Conservation (phyloP, 495 filamentous ascomycete species). For the Aspergillus indologenus region DNA sequence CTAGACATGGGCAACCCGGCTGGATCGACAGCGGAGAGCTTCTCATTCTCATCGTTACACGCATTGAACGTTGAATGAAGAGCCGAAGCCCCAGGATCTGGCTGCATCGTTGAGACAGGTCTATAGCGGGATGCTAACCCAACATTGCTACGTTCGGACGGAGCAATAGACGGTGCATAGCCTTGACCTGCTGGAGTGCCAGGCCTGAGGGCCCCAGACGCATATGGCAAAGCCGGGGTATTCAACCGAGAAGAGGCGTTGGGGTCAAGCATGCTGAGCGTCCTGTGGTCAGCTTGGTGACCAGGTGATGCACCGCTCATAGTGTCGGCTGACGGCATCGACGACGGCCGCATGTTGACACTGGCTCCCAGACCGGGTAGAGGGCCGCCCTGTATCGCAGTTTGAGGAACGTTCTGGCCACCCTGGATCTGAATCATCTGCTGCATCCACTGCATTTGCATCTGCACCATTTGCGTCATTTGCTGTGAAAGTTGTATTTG, state of each 20-base stretch:
- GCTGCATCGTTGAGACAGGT: constrained; percentile 63
- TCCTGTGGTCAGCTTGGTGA: constrained; percentile 46
- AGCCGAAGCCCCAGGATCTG: constrained; percentile 39
- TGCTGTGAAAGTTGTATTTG: constrained; percentile 83
- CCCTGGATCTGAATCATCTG: constrained; percentile 74
- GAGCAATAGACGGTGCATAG: constrained; percentile 78
- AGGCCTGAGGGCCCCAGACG: constrained; percentile 28
- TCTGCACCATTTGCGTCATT: constrained; percentile 86
- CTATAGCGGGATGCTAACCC: constrained; percentile 90
- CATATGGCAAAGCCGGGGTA: constrained; percentile 32
- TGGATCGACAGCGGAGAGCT: constrained; percentile 21
- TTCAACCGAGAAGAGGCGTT: constrained; percentile 57
- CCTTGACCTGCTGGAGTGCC: constrained; percentile 36
- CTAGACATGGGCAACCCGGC: constrained; percentile 22
- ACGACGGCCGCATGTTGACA: constrained; percentile 37
- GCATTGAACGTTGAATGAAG: constrained; percentile 48
- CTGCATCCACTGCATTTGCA: constrained; percentile 86
- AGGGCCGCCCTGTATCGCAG: constrained; percentile 17
- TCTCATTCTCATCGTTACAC: constrained; percentile 48
- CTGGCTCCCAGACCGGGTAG: constrained; percentile 16
- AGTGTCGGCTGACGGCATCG: constrained; percentile 37
- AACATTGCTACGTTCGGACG: constrained; percentile 90
- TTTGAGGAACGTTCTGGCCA: constrained; percentile 23
- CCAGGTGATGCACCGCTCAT: constrained; percentile 17
- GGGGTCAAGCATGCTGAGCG: constrained; percentile 81